These are phyloP conservation scores for Nitzschia sp. DNA, from an alignment of 108 stramenopile genomes.

Conservation along the genomic window DNA sequence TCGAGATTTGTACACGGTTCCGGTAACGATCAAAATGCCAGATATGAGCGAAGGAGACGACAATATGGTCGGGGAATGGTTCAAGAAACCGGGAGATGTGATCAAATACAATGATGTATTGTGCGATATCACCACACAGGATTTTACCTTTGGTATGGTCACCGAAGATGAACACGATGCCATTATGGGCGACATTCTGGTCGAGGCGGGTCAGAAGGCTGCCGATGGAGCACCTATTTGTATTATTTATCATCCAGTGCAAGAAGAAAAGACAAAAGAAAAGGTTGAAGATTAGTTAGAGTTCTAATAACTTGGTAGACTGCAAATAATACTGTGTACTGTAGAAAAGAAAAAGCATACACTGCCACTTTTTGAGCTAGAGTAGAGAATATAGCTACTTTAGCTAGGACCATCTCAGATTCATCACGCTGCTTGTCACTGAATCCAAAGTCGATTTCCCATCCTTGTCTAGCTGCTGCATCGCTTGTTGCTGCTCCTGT, in stretches of 20 bases:
- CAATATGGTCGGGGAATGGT: conserved; percentile 32
- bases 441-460: conserved; percentile 29
- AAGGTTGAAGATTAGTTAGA: background rate
- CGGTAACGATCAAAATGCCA: conserved; percentile 33
- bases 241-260: conserved; percentile 32
- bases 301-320: too few relatives aligned
- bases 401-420: conserved; percentile 9
- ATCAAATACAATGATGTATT: conserved; percentile 39
- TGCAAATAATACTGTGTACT: background rate
- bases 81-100: conserved; percentile 48
- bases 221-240: conserved; percentile 26
- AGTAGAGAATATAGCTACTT: too few relatives aligned
- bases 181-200: conserved; percentile 45
- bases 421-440: conserved; percentile 26
- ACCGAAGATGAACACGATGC: conserved; percentile 49
- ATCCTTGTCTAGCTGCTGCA: conserved; percentile 53
- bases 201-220: conserved; percentile 25
- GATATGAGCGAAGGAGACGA: conserved; percentile 12
- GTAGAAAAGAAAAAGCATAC: too few relatives aligned
- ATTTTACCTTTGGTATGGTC: conserved; percentile 60
- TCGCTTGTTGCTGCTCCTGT: conserved; percentile 66
- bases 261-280: background rate
- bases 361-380: too few relatives aligned
- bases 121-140: conserved; percentile 53
- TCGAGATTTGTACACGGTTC: conserved; percentile 18